Base-by-base conservation (phyloP, 2,329 filamentous ascomycete genomes). In the Pseudonectria foliicola region DNA sequence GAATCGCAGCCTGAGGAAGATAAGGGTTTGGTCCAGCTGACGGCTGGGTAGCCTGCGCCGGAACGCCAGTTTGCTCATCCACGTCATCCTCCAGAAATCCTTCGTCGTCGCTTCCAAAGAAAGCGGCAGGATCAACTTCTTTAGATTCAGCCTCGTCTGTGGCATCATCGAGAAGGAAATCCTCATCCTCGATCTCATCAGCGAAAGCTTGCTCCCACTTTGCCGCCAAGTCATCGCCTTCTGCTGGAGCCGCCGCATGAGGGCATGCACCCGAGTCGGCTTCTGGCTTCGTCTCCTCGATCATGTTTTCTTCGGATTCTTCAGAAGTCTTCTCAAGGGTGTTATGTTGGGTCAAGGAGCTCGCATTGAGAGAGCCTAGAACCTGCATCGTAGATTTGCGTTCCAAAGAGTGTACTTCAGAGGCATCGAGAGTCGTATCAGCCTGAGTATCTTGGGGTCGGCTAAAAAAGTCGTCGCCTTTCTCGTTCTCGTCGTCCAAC, bases 201-300 rank as follows among this genome's bases (percentile, higher is more conserved):
- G 67, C 85, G 49, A 95, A 75, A 28, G 86, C 85, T 30, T 85
- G 82, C 44, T 86, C 77, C 85, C 90, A 95, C 47, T 86, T 80
- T 13, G 84, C 84, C 29, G 83, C 82, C 27, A 92, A 59, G 52
- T 90, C 84, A 27, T 80, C 73, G 6, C 73, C 65, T 5, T 50
- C 39, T n/a, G 50, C 42, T 13, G 49, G 42, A 6, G 40, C 39
- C 11, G 45, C 43, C 32, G 49, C 39, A 14, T 41, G 29, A 31
- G 51, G 25, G 27, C 49, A 44, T 13, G 52, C 40, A 15, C 54
- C 46, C 18, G 50, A 50, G 10, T 41, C 34, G 15, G 35, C 23
- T n/a, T 39, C 37, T 6, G 10, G 18, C 10, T 33, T 33, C 13
- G 35, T 27, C 13, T 38, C 42, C 13, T 31, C 30, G 31, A 13